Percentiles rank a stretch among this genome's conserved stretches.
Conservation (phyloP, 257 asterid species). For the Orobanche coerulescens region DNA sequence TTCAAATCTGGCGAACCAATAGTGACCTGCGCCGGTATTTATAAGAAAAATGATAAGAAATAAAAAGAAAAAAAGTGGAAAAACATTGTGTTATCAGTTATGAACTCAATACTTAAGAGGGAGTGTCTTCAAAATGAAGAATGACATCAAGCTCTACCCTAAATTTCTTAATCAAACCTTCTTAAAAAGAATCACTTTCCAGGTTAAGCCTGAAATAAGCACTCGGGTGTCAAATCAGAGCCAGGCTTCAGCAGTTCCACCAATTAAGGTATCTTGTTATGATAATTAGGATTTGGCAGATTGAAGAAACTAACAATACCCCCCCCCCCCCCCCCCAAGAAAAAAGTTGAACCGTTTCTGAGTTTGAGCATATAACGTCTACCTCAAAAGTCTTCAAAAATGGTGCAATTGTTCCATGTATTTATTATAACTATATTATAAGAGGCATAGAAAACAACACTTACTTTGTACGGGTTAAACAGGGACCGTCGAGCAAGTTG, state of each 20-base stretch:
- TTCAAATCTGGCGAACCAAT: conserved; percentile 88
- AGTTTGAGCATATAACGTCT: neutral
- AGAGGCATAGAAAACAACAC: conserved; percentile 17
- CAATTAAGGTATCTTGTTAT: neutral
- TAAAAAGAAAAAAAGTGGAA: neutral
- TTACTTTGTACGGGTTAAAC: conserved; percentile 73
- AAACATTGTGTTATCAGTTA: neutral
- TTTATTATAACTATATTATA: neutral
- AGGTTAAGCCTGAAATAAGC: conserved; percentile 1
- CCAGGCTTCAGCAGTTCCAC: neutral
- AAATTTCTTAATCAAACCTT: neutral
- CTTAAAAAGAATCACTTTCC: neutral
- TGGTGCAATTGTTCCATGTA: neutral
- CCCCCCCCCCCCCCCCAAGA: too few species aligned
- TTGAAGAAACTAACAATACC: conserved; percentile 2
- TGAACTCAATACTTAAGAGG: conserved; percentile 2
- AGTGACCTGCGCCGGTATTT: conserved; percentile 42
- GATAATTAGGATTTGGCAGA: neutral
- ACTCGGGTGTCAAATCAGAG: neutral
- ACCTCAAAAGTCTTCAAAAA: neutral
- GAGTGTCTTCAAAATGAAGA: neutral
- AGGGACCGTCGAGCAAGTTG: conserved; percentile 80
- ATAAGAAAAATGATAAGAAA: neutral
- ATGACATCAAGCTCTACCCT: conserved; percentile 1
- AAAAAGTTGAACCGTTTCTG: neutral